Evolutionary conservation across 108 stramenopile genomes (phyloP).

Genomic region (Nitzschia putrida): DNA sequence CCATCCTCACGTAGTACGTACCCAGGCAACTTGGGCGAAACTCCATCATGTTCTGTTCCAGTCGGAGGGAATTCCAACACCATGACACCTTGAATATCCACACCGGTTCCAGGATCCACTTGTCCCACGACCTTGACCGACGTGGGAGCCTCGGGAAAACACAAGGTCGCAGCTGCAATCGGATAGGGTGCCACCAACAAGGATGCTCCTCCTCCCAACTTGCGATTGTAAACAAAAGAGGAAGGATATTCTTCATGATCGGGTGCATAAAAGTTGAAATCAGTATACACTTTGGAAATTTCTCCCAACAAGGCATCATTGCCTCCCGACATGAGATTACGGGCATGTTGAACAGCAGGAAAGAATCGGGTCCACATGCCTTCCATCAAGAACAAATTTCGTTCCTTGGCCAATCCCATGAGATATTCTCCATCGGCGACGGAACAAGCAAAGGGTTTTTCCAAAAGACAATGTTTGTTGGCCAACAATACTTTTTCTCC

Average conservation of each 20-base stretch:
- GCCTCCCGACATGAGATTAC: slow-evolving; percentile 42
- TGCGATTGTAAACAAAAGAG: slow-evolving; percentile 63
- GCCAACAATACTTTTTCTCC: slow-evolving; percentile 52
- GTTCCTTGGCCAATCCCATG: slow-evolving; percentile 60
- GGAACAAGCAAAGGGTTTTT: slow-evolving; percentile 77
- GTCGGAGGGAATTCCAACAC: slow-evolving; percentile 55
- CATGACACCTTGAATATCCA: slow-evolving; percentile 60
- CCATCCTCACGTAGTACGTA: slow-evolving; percentile 10
- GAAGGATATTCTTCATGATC: slow-evolving; percentile 69
- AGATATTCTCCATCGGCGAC: slow-evolving; percentile 66
- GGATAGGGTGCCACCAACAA: slow-evolving; percentile 63
- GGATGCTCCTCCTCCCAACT: slow-evolving; percentile 66
- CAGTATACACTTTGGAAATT: slow-evolving; percentile 54
- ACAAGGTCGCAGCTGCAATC: slow-evolving; percentile 61
- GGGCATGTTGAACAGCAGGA: slow-evolving; percentile 80
- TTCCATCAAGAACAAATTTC: slow-evolving; percentile 78
- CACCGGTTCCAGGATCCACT: slow-evolving; percentile 57
- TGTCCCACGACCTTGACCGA: slow-evolving; percentile 54
- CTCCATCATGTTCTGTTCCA: slow-evolving; percentile 25
- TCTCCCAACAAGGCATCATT: slow-evolving; percentile 43
- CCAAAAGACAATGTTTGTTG: slow-evolving; percentile 76
- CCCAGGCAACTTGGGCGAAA: slow-evolving; percentile 59
- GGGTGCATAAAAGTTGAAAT: slow-evolving; percentile 71
- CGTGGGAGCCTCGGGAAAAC: slow-evolving; percentile 43
- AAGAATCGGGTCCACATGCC: slow-evolving; percentile 93